Base-by-base conservation (phyloP, 179 eudicot genomes). In the Spergularia azorica region DNA sequence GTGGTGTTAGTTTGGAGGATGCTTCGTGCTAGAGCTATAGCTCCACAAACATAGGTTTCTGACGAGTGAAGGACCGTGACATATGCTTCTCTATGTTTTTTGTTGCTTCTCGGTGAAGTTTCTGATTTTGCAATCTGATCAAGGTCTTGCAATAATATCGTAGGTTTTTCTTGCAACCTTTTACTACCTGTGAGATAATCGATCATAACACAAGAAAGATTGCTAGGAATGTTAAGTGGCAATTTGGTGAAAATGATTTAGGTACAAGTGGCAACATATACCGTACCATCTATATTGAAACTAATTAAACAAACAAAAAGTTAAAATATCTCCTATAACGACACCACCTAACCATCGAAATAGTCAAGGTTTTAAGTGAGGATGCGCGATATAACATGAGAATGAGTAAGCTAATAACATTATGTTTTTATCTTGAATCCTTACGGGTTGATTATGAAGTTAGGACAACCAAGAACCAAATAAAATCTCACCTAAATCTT, bases 31-130 rank as follows among this genome's bases (percentile, higher is more conserved):
- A 94, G 79, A 62, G 95, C 91, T 57, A 92, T 89, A 38, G 97
- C 98, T 64, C 97, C 98, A 72, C 98, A 92, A 0, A 94, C 94
- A 76, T 90, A 94, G n/a, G 73, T 50, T 80, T 92, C 97, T 1
- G 95, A 86, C 38, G 97, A 88, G 75, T 94, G 98, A 12, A 94
- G 80, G 70, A 92, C 72, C 2, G 97, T 92, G 48, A 88, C 97
- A 71, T 90, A 92, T n/a, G 98, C 97, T 76, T 90, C 90, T 85
- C 82, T 87, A 77, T 46, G 81, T 52, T 41, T 68, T 13, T 56
- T 56, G 48, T 64, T 77, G 60, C 50, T 67, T 58, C 16, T 65
- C 15, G 70, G 32, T 54, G 65, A 36, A 36, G 0, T 3, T 36
- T 36, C 39, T 36, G 39, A 15, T 50, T 70, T 59, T 59, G 57